A percentile compares a stretch with the other conserved stretches of the same genome.
Conservation (phyloP, 1,284 basidiomycete genomes). For the Naganishia sp. region DNA sequence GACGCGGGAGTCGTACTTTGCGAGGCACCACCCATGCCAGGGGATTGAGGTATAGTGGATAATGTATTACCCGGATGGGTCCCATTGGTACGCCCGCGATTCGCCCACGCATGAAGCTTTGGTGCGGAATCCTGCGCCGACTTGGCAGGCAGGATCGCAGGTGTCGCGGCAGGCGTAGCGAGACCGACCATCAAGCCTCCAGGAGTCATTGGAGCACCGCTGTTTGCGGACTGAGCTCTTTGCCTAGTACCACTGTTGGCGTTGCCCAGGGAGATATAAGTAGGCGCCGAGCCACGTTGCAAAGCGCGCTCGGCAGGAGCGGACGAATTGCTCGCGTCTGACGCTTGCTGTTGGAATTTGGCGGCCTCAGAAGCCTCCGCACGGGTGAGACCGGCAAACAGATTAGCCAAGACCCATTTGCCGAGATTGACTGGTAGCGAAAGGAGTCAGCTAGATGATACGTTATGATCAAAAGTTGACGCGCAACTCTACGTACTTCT, state of each 20-base stretch:
- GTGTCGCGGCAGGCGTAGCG: constrained; percentile 66
- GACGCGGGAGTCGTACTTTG: constrained; percentile 18
- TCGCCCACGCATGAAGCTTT: constrained; percentile 30
- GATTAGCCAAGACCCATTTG: constrained; percentile 52
- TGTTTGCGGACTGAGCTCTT: constrained; percentile 30
- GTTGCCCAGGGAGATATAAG: constrained; percentile 47
- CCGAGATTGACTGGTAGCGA: constrained; percentile 50
- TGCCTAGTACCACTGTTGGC: constrained; percentile 41
- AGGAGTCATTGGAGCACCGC: constrained; percentile 44
- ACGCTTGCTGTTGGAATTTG: constrained; percentile 1
- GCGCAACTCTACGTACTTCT: constrained; percentile 62
- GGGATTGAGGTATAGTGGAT: constrained; percentile 37
- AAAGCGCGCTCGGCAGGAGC: constrained; percentile 29
- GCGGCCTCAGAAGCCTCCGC: constrained; percentile 49
- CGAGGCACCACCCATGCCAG: constrained; percentile 30
- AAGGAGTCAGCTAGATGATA: constrained; percentile 41
- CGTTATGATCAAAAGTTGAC: constrained; percentile 41
- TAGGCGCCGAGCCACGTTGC: constrained; percentile 37
- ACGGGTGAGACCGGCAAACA: constrained; percentile 51
- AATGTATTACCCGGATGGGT: constrained; percentile 36
- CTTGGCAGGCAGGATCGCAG: constrained; percentile 49
- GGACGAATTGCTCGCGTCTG: constrained; percentile 7
- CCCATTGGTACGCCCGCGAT: constrained; percentile 14
- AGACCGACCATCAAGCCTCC: constrained; percentile 61
- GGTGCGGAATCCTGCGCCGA: constrained; percentile 35